Conservation (phyloP, 2,329 filamentous ascomycete genomes). For the Bipolaris sorokiniana region DNA sequence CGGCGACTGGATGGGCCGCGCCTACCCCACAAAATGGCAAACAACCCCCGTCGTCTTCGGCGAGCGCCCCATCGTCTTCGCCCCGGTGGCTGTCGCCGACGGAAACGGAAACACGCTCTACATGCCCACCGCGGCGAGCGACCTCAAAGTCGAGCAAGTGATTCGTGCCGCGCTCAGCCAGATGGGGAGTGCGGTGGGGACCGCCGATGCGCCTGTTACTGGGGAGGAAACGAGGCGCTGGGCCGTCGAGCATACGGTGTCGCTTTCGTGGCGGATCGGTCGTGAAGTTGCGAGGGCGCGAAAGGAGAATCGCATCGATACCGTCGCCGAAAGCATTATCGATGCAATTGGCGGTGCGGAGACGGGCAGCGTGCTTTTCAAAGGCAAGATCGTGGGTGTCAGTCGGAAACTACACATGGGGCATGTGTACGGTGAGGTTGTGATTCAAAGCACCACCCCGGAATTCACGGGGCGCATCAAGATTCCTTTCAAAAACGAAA, state of each 20-base stretch:
- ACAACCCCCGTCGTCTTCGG: conserved; percentile 53
- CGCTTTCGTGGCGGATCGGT: conserved; percentile 49
- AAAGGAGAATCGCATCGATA: conserved; percentile 46
- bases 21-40: conserved; percentile 56
- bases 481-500: conserved; percentile 77
- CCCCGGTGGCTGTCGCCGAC: conserved; percentile 49
- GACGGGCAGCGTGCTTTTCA: conserved; percentile 51
- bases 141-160: conserved; percentile 49
- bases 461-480: conserved; percentile 57
- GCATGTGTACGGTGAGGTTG: conserved; percentile 52
- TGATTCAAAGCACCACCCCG: conserved; percentile 44
- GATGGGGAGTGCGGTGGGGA: conserved; percentile 46
- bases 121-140: conserved; percentile 47
- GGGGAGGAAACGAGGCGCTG: conserved; percentile 47
- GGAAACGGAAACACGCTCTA: conserved; percentile 52
- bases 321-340: conserved; percentile 49
- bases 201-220: conserved; percentile 48
- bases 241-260: conserved; percentile 50
- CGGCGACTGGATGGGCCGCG: conserved; percentile 57
- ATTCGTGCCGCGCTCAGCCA: conserved; percentile 47
- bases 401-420: conserved; percentile 51
- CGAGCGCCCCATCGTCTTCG: conserved; percentile 49
- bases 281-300: conserved; percentile 45
- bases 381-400: conserved; percentile 55
- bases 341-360: conserved; percentile 50